Evolutionary conservation across 2,329 filamentous ascomycete species (phyloP), one percentile per base, ranked within the genome.

Genomic region (Clonostachys chloroleuca): DNA sequence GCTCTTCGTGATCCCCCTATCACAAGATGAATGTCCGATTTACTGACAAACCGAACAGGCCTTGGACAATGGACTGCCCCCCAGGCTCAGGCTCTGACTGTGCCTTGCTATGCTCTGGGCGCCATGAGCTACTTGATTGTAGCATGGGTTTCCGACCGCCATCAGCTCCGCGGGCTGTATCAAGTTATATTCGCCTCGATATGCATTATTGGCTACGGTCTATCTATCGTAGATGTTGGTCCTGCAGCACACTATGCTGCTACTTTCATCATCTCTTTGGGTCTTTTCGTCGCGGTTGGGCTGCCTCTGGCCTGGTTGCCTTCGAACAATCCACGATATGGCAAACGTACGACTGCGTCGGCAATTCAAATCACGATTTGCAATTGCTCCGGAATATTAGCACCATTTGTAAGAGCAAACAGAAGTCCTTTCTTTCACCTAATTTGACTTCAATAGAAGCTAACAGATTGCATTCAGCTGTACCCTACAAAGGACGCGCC

Each of bases 21-120:
- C 24, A 30, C 10, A 30, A 30, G 24, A 30, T 30, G 9, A 30
- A 4, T 10, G 9, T 30, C 24, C 3, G 4, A 4, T 10, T 30
- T 30, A 30, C 24, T 30, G 9, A 30, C 24, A 30, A 30, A 30
- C 5, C 24, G 14, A 18, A n/a, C 4, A 43, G 42, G 42, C 42
- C 42, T 43, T 33, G 42, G 42, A 14, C 42, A 43, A n/a, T 43
- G 42, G 42, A 43, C 42, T 5, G 13, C 42, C 12, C 17, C 42
- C 6, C 42, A 43, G 5, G 42, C 42, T 24, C 42, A 43, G 24
- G 42, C 42, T 14, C 42, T 51, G 10, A 85, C 81, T 0, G 83
- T 86, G 44, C 82, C 82, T 2, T 83, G 80, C 59, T 85, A 85
- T 52, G 70, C 72, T 1, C 56, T 83, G 5, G 81, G 81, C 3